Conservation (phyloP, 495 filamentous ascomycete species). For the Chaetomium cochliodes region DNA sequence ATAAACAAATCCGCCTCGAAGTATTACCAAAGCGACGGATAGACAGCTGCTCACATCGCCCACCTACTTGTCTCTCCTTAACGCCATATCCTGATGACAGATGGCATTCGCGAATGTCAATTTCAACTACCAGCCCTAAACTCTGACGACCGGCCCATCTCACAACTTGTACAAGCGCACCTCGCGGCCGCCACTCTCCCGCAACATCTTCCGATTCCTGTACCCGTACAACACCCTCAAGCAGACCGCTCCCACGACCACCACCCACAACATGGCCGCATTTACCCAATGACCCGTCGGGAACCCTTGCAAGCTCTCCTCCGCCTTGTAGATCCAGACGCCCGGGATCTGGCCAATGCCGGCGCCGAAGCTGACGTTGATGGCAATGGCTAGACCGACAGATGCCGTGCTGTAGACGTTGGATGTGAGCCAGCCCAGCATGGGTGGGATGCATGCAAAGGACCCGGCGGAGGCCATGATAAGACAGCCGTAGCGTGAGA, state of each 20-base stretch:
- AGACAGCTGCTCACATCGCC: too few species aligned
- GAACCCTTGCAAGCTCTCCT: slow-evolving; percentile 60
- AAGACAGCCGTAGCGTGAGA: slow-evolving; percentile 62
- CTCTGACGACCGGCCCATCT: neutral
- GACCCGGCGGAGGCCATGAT: slow-evolving; percentile 63
- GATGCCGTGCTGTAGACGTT: slow-evolving; percentile 64
- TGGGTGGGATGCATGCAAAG: slow-evolving; percentile 56
- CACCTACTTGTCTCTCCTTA: too few species aligned
- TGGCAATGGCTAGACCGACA: slow-evolving; percentile 64
- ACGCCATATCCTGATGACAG: too few species aligned
- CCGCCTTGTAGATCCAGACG: slow-evolving; percentile 68
- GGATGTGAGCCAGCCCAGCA: slow-evolving; percentile 68
- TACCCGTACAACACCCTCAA: slow-evolving; percentile 46
- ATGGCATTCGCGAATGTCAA: too few species aligned
- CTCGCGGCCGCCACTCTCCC: slow-evolving; percentile 23
- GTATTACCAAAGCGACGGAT: too few species aligned
- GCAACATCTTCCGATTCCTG: slow-evolving; percentile 40
- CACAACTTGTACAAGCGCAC: slow-evolving; percentile 31
- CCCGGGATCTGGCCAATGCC: slow-evolving; percentile 68
- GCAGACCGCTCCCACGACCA: slow-evolving; percentile 36
- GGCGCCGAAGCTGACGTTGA: slow-evolving; percentile 63
- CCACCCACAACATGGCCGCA: slow-evolving; percentile 47
- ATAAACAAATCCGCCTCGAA: too few species aligned
- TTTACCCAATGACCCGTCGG: slow-evolving; percentile 64
- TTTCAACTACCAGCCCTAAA: too few species aligned